Percentiles rank a stretch among this genome's conserved stretches.
phyloP scores from a whole-genome alignment of 2,329 filamentous ascomycete species.

The Apiospora rasikravindrae region DNA sequence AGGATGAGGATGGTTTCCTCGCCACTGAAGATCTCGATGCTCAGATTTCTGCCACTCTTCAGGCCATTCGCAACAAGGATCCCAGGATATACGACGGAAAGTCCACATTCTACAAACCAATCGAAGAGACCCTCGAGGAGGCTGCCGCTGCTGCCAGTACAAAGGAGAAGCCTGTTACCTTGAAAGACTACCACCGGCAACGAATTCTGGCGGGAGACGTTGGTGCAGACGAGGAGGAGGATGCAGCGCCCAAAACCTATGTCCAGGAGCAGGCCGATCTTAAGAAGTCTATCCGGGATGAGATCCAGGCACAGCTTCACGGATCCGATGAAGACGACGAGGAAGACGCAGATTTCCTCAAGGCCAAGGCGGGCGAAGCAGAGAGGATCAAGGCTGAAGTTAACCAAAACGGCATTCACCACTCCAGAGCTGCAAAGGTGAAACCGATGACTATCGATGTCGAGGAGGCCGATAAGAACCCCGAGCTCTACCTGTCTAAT shows the following conservation, averaged over 20 bases:
- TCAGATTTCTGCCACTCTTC: slow-evolving; percentile 84
- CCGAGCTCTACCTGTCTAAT: slow-evolving; percentile 91
- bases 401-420: slow-evolving; percentile 56
- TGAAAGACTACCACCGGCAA: slow-evolving; percentile 90
- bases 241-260: slow-evolving; percentile 70
- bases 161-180: slow-evolving; percentile 82
- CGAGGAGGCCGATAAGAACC: slow-evolving; percentile 81
- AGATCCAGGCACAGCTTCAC: slow-evolving; percentile 71
- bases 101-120: slow-evolving; percentile 75
- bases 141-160: slow-evolving; percentile 48
- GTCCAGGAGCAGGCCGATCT: slow-evolving; percentile 86
- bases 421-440: slow-evolving; percentile 55
- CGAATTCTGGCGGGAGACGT: slow-evolving; percentile 78
- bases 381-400: slow-evolving; percentile 29
- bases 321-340: slow-evolving; percentile 59
- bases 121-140: slow-evolving; percentile 52
- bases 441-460: slow-evolving; percentile 68
- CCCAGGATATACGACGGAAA: slow-evolving; percentile 86
- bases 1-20: slow-evolving; percentile 89
- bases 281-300: slow-evolving; percentile 76
- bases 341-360: slow-evolving; percentile 76
- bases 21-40: slow-evolving; percentile 84
- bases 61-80: slow-evolving; percentile 89
- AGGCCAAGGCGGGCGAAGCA: slow-evolving; percentile 62
- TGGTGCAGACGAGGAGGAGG: slow-evolving; percentile 63